Evolutionary conservation across 768 basidiomycete genomes (phyloP).

Genomic region (Boletellus ananiceps): DNA sequence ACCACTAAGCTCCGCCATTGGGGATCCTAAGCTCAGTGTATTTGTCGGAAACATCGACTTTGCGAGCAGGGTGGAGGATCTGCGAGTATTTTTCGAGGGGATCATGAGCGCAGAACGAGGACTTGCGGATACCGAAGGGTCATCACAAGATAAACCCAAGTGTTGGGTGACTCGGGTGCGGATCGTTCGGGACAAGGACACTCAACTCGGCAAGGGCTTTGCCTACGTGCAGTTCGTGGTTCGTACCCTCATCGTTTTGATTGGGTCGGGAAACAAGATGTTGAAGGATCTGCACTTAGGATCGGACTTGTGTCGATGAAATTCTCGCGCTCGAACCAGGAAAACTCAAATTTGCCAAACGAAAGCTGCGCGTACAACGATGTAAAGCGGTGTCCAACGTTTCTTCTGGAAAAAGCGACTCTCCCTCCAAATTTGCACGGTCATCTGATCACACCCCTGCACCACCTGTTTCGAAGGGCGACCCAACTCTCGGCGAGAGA

Average conservation of each 20-base stretch:
- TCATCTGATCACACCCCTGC: conserved; percentile 6
- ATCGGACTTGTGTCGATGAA: conserved; percentile 89
- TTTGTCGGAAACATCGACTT: conserved; percentile 96
- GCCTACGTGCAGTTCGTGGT: conserved; percentile 89
- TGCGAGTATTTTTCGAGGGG: conserved; percentile 82
- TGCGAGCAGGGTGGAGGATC: conserved; percentile 83
- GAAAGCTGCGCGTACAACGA: conserved; percentile 84
- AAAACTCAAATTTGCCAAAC: conserved; percentile 89
- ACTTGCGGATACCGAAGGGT: conserved; percentile 35
- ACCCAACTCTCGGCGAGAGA: conserved; percentile 76
- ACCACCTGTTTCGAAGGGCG: conserved; percentile 57
- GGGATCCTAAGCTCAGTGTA: conserved; percentile 75
- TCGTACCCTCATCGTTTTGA: not conserved
- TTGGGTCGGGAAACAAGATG: not conserved
- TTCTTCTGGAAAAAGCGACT: conserved; percentile 14
- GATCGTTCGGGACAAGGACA: conserved; percentile 84
- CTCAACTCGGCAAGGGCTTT: conserved; percentile 93
- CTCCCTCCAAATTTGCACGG: conserved; percentile 2
- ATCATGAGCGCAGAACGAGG: conserved; percentile 70
- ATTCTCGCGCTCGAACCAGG: conserved; percentile 71
- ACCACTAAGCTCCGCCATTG: conserved; percentile 24
- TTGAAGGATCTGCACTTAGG: conserved; percentile 42
- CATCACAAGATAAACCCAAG: conserved; percentile 31
- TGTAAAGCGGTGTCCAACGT: conserved; percentile 71
- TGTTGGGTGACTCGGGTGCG: conserved; percentile 83